Evolutionary conservation across 2,329 filamentous ascomycete species (phyloP), one percentile per base, ranked within the genome.

Genomic region (Furcasterigmium sp.): DNA sequence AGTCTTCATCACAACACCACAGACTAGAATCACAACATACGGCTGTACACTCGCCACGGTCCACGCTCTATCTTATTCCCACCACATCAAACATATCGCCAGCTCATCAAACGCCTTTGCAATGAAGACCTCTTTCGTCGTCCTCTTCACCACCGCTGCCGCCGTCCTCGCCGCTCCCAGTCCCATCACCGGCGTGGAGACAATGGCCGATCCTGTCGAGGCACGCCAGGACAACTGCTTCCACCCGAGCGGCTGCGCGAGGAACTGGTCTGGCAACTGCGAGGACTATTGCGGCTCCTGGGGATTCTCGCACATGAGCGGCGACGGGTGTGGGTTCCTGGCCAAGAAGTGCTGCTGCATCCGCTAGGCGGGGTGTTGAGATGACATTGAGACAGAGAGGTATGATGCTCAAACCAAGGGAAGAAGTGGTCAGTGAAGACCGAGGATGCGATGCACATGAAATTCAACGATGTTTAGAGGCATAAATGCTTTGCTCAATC

Each of bases 211-310:
- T 10, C 19, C 36, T n/a, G 17, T 38, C 14, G 36, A 38, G 36
- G 21, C 21, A 11, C 36, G 36, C 21, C 36, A 38, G 18, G 36
- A 38, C 36, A 38, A 38, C 36, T 38, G 36, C 21, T 38, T 38
- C 36, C 20, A 38, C 21, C 20, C 20, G 11, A 38, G 36, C 36
- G 21, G 20, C 13, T 38, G 36, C 36, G 21, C 36, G 21, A 23
- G 20, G 14, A 15, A 15, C n/a, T 38, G 36, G 36, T 15, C 13
- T 9, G 36, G 36, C 21, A 38, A 38, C n/a, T 38, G 36, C 21
- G 13, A 26, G 20, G 20, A 38, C 20, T 38, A 38, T n/a, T 38
- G 36, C 36, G 36, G 17, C 36, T 25, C 36, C 8, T 21, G 36
- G 13, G 20, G 20, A 4, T 38, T 38, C 36, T 38, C 36, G 19